Base-by-base conservation (phyloP, 768 basidiomycete species). In the Russula sp. region DNA sequence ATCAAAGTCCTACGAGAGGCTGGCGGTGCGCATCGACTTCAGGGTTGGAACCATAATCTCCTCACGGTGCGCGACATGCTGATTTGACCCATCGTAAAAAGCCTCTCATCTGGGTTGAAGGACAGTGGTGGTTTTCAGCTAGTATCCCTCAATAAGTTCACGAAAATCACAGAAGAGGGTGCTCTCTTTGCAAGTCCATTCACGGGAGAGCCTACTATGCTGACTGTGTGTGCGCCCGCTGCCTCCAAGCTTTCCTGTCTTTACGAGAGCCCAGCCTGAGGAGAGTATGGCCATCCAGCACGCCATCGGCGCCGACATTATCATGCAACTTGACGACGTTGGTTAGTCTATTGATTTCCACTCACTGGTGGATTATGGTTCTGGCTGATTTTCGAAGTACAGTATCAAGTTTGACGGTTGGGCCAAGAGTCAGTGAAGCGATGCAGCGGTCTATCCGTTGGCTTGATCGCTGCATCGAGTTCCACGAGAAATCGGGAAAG, bases 301-400 rank as follows among this genome's bases (percentile, higher is more conserved):
- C 70, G 80, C 87, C 8, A 94, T 96, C 48, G 92, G 93, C 6
- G 90, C 87, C 32, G 93, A 96, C 71, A 96, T 96, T 63, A 92
- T 96, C 64, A 95, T 96, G 94, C 93, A 92, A 72, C 80, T 94
- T 18, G 92, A 94, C 72, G 92, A 94, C 73, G 92, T 94, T 55
- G 91, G 91, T 88, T 69, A 72, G 86, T 76, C 49, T 42, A 54
- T 58, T 31, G 0, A 42, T 39, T 60, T 37, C 35, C 39, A 6
- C 14, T 45, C 40, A 37, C 2, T n/a, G 37, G 8, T 11, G 35
- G 22, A 20, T 8, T n/a, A 14, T 20, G 14, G 14, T 58, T 39
- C 45, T 11, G 16, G 44, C 47, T 31, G 61, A 66, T 62, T 60
- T 62, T 47, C 67, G 50, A 63, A 68, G 42, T 94, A 0, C 83